Evolutionary conservation across 208 protist genomes (phyloP).

Genomic region (Trypanosoma boissoni): DNA sequence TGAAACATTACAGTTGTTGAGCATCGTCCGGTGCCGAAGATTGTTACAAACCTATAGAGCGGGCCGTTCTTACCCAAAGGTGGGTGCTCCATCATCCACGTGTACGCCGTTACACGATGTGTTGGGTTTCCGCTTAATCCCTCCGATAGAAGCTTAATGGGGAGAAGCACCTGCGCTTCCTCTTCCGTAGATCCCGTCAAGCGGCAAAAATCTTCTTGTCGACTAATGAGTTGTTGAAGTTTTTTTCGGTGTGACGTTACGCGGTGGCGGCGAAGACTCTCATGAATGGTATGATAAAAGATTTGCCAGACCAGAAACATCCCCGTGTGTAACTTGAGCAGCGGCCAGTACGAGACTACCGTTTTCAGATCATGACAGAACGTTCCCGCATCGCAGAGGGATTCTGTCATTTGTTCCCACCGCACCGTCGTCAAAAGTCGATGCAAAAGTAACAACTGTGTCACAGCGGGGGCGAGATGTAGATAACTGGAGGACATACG

Average conservation of each 20-base stretch:
- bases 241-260: slow-evolving; percentile 25
- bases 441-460: slow-evolving; percentile 59
- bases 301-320: slow-evolving; percentile 70
- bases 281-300: slow-evolving; percentile 58
- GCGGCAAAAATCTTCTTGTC: slow-evolving; percentile 37
- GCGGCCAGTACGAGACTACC: slow-evolving; percentile 38
- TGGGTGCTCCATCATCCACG: slow-evolving; percentile 71
- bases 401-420: slow-evolving; percentile 26
- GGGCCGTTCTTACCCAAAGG: slow-evolving; percentile 47
- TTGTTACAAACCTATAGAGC: slow-evolving; percentile 45
- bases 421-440: slow-evolving; percentile 42
- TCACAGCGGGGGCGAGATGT: slow-evolving; percentile 47
- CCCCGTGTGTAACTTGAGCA: slow-evolving; percentile 51
- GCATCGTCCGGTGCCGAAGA: slow-evolving; percentile 42
- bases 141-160: slow-evolving; percentile 28
- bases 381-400: slow-evolving; percentile 38
- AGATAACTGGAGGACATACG: slow-evolving; percentile 73
- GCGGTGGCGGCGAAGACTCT: slow-evolving; percentile 34
- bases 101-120: slow-evolving; percentile 57
- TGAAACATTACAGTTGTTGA: slow-evolving; percentile 53
- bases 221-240: slow-evolving; percentile 19
- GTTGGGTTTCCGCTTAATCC: slow-evolving; percentile 32
- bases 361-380: slow-evolving; percentile 48
- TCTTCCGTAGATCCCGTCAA: slow-evolving; percentile 30
- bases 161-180: slow-evolving; percentile 34